These are phyloP conservation scores for Zygnema cylindricum DNA, from an alignment of 139 green algal genomes.

Conservation along the genomic window DNA sequence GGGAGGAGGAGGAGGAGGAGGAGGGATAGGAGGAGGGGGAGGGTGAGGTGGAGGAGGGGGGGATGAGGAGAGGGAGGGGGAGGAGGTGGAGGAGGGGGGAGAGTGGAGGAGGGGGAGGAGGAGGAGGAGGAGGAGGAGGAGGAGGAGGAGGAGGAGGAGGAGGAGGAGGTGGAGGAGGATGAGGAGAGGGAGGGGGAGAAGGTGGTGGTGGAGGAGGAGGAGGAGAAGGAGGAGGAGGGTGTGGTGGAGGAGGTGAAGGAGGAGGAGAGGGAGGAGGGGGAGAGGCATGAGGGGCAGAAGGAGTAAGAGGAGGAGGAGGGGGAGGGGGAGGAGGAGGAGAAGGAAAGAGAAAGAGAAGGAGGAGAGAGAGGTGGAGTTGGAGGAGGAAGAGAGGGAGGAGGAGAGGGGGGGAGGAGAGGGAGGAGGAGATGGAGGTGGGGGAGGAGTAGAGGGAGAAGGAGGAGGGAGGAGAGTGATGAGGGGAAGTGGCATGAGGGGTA, in stretches of 20 bases:
- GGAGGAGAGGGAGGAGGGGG: not conserved
- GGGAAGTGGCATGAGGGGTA: not conserved
- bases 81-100: not conserved
- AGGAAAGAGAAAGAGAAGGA: not conserved
- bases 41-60: not conserved
- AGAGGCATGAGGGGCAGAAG: not conserved
- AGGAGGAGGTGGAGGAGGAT: not conserved
- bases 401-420: not conserved
- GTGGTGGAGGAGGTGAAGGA: not conserved
- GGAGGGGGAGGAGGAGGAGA: not conserved
- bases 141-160: not conserved
- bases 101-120: not conserved
- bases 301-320: not conserved
- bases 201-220: no score
- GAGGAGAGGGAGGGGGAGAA: not conserved
- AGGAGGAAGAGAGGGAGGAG: not conserved
- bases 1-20: not conserved
- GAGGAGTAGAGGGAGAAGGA: not conserved
- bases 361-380: not conserved
- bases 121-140: not conserved
- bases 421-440: not conserved
- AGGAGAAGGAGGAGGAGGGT: not conserved
- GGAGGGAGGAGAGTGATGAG: not conserved
- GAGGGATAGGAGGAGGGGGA: not conserved
- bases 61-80: not conserved